A percentile compares a stretch with the other conserved stretches of the same genome.
phyloP scores from a whole-genome alignment of 2,329 filamentous ascomycete genomes.

The Exophiala mesophila region DNA sequence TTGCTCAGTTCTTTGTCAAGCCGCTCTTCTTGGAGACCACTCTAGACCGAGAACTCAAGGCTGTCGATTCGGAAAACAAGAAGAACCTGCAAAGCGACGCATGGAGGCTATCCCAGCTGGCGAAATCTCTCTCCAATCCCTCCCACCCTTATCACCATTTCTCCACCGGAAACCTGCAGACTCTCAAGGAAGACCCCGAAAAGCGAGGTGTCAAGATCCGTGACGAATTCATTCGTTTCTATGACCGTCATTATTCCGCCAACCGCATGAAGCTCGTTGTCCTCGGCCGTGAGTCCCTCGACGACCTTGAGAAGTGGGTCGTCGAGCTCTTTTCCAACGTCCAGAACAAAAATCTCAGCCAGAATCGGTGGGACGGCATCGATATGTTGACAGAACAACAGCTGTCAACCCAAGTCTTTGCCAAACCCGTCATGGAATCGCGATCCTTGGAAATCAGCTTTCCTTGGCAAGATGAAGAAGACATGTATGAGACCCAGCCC shows the following conservation, averaged over 20 bases:
- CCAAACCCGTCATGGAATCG: constrained; percentile 86
- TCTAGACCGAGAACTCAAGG: constrained; percentile 77
- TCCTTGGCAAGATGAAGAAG: constrained; percentile 78
- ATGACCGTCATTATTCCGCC: constrained; percentile 82
- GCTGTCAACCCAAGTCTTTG: constrained; percentile 69
- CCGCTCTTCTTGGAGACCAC: constrained; percentile 82
- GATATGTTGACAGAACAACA: constrained; percentile 53
- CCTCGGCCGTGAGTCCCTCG: constrained; percentile 73
- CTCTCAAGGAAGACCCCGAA: constrained; percentile 76
- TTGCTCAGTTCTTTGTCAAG: constrained; percentile 88
- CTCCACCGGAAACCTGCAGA: constrained; percentile 82
- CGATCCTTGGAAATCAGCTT: constrained; percentile 76
- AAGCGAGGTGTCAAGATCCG: constrained; percentile 76
- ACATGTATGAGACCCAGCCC: constrained; percentile 72
- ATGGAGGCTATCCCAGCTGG: constrained; percentile 82
- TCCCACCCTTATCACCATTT: constrained; percentile 88
- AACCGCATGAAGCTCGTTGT: constrained; percentile 92
- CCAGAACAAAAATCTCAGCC: constrained; percentile 71
- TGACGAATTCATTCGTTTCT: constrained; percentile 88
- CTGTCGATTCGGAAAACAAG: constrained; percentile 94
- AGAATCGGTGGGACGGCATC: constrained; percentile 62
- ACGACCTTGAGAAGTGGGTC: constrained; percentile 79
- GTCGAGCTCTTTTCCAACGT: constrained; percentile 76
- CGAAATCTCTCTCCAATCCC: constrained; percentile 81
- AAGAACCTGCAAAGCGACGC: constrained; percentile 90